Conservation (phyloP, 2,329 filamentous ascomycete genomes). For the Sporothrix phasma region DNA sequence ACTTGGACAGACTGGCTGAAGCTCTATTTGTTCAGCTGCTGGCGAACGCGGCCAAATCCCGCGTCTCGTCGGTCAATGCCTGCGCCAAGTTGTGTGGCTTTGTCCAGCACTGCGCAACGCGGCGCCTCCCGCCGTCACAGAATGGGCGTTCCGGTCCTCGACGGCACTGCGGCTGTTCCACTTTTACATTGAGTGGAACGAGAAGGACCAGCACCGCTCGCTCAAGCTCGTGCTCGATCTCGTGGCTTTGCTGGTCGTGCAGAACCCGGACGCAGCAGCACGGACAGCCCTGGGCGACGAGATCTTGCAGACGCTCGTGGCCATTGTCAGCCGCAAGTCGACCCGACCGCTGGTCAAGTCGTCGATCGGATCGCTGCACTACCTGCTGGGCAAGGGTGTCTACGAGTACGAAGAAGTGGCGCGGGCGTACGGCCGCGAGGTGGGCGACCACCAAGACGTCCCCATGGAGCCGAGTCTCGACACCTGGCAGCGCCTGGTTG, state of each 20-base stretch:
- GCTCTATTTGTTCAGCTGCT: slow-evolving; percentile 39
- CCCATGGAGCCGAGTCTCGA: slow-evolving; percentile 17
- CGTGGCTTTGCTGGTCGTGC: slow-evolving; percentile 39
- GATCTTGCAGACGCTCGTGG: slow-evolving; percentile 44
- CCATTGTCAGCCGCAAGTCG: slow-evolving; percentile 50
- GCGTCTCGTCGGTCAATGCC: slow-evolving; percentile 45
- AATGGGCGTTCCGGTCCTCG: slow-evolving; percentile 42
- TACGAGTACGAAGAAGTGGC: slow-evolving; percentile 39
- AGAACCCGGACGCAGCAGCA: slow-evolving; percentile 36
- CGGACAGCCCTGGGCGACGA: slow-evolving; percentile 32
- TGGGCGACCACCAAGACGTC: slow-evolving; percentile 19
- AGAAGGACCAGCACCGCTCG: slow-evolving; percentile 53
- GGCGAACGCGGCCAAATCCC: slow-evolving; percentile 41
- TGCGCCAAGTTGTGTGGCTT: slow-evolving; percentile 53
- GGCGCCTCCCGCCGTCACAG: slow-evolving; percentile 26
- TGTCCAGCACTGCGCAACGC: slow-evolving; percentile 46
- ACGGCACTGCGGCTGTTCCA: slow-evolving; percentile 44
- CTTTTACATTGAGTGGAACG: slow-evolving; percentile 58
- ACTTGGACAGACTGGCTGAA: slow-evolving; percentile 11
- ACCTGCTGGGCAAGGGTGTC: slow-evolving; percentile 53
- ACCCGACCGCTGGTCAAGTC: slow-evolving; percentile 58
- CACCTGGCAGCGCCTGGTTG: slow-evolving; percentile 25
- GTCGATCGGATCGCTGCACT: slow-evolving; percentile 55
- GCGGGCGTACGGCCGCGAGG: slow-evolving; percentile 30
- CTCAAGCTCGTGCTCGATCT: slow-evolving; percentile 54